Conservation (phyloP, 2,329 filamentous ascomycete species). For the Chrysoporthe puriensis region DNA sequence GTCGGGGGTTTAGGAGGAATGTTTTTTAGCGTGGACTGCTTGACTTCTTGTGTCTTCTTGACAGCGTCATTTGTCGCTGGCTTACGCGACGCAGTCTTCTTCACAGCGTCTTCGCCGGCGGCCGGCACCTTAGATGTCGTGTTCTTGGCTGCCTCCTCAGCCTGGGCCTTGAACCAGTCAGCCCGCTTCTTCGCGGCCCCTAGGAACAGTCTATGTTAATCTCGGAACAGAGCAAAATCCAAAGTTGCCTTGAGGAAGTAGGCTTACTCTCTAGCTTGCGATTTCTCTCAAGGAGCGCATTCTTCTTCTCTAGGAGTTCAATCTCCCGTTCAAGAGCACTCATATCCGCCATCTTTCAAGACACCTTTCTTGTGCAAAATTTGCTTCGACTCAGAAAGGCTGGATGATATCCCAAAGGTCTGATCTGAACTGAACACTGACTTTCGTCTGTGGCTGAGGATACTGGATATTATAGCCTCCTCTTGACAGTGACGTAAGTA, state of each 20-base stretch:
- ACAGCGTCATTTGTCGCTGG: constrained; percentile 7
- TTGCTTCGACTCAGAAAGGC: neutral
- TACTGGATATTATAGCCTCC: neutral
- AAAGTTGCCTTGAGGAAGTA: neutral
- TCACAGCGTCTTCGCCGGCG: constrained; percentile 5
- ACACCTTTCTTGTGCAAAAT: neutral
- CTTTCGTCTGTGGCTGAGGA: constrained; percentile 2
- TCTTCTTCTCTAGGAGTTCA: constrained; percentile 24
- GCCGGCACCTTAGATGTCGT: neutral
- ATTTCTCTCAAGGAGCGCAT: constrained; percentile 16
- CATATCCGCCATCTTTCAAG: constrained; percentile 21
- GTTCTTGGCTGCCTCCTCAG: constrained; percentile 15
- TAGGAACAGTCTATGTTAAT: constrained; percentile 16
- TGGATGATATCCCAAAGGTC: neutral
- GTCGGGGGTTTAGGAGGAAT: constrained; percentile 7
- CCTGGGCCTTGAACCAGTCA: constrained; percentile 18
- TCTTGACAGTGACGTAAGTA: neutral
- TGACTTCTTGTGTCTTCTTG: constrained; percentile 14
- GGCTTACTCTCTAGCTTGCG: constrained; percentile 20
- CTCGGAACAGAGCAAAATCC: neutral
- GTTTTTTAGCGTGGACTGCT: constrained; percentile 6
- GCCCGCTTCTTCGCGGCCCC: constrained; percentile 17
- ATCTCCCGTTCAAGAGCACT: constrained; percentile 22
- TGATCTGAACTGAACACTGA: neutral
- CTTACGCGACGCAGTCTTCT: constrained; percentile 17